Evolutionary conservation across 805 yeast genomes (phyloP), one percentile per base, ranked within the genome.

Genomic region (Sugiyamaella floridensis): DNA sequence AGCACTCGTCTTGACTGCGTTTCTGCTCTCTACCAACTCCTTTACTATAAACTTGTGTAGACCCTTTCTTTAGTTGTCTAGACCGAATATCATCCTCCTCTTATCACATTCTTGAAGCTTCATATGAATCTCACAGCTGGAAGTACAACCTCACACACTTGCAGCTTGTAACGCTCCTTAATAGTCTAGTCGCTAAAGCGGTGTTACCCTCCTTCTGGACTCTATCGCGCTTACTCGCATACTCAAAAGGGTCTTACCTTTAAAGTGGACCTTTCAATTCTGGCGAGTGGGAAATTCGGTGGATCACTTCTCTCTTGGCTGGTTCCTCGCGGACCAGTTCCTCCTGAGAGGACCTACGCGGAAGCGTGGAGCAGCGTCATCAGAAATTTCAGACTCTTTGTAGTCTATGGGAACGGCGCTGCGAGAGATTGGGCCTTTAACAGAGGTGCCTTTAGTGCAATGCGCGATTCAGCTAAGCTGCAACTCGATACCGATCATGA

Each of bases 221-320:
- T 55, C 50, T 45, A 56, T 56, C 60, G 60, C 59, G 60, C 58
- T 58, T 58, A 51, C 60, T 56, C 59, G 59, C 45, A 28, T 53
- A 58, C 60, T 52, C 15, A 58, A 58, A 54, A 52, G 40, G 16
- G 9, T 9, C 42, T 20, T 19, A 11, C 34, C n/a, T n/a, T 29
- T 8, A 29, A 7, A 14, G 14, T 11, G 29, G 29, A 26, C 28
- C 47, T 11, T 28, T 40, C 20, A 14, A 45, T 22, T 3, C 45
- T 37, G 32, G 57, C 59, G 59, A 56, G 60, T 58, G 60, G 60
- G 60, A 58, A 58, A 58, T 58, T 58, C 60, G 60, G 60, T 58
- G 60, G 45, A 53, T 43, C 59, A 54, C 60, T 49, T 58, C 57
- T 51, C 55, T 52, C 59, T 44, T 50, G 42, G 43, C 48, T n/a